Evolutionary conservation across 352 stramenopile species (phyloP).

Genomic region (Phytophthora pinifolia): DNA sequence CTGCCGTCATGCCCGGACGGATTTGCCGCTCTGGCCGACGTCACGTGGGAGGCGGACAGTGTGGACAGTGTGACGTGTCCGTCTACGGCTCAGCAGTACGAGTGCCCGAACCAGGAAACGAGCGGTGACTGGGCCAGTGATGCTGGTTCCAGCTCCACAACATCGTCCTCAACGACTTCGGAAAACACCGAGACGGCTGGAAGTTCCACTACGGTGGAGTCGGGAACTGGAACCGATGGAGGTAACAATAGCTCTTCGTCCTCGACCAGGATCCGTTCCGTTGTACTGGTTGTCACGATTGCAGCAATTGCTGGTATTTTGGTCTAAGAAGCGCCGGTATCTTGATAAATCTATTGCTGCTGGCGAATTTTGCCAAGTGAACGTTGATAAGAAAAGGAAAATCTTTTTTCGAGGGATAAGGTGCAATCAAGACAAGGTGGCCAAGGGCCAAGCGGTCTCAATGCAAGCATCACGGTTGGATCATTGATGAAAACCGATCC

Average conservation of each 20-base stretch:
- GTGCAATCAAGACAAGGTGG: too few species aligned
- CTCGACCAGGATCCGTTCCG: slow-evolving; percentile 22
- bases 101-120: slow-evolving; percentile 44
- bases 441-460: too few species aligned
- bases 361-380: background rate
- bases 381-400: slow-evolving; percentile 11
- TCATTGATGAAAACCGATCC: slow-evolving; percentile 21
- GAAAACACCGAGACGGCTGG: slow-evolving; percentile 10
- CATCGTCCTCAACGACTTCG: slow-evolving; percentile 24
- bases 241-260: slow-evolving; percentile 18
- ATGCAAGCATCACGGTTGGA: too few species aligned
- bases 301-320: slow-evolving; percentile 21
- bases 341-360: slow-evolving; percentile 14
- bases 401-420: background rate
- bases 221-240: slow-evolving; percentile 16
- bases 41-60: slow-evolving; percentile 46
- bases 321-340: slow-evolving; percentile 3
- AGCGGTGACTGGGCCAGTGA: slow-evolving; percentile 49
- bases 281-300: slow-evolving; percentile 13
- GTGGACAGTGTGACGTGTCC: slow-evolving; percentile 41
- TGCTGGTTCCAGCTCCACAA: slow-evolving; percentile 22
- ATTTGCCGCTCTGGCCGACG: slow-evolving; percentile 35
- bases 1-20: slow-evolving; percentile 36
- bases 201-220: slow-evolving; percentile 10
- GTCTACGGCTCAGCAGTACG: slow-evolving; percentile 34